Evolutionary conservation across 164 flowering plant species (phyloP).

Genomic region (Chloranthus sessilifolius): DNA sequence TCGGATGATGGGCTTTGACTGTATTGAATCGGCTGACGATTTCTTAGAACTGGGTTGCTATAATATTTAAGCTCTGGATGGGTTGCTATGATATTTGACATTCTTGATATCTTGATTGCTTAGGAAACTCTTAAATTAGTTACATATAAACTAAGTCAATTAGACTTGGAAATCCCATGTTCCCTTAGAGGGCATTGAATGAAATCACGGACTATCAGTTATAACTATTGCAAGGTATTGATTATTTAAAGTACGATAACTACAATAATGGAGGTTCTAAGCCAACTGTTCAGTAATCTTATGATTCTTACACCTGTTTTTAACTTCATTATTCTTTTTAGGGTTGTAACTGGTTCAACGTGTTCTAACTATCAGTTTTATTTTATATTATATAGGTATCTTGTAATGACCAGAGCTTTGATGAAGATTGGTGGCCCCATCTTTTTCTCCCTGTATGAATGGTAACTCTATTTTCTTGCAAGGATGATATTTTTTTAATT

Average conservation of each 20-base stretch:
- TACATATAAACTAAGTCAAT: neutral
- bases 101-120: neutral
- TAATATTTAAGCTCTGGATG: neutral
- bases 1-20: too few relatives aligned
- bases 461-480: conserved; percentile 24
- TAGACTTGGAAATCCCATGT: neutral
- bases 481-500: neutral
- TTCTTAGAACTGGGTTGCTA: neutral
- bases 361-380: too few relatives aligned
- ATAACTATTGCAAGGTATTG: conserved; percentile 34
- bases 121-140: neutral
- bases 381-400: conserved; percentile 37
- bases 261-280: conserved; percentile 32
- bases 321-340: neutral
- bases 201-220: neutral
- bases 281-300: conserved; percentile 31
- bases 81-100: too few relatives aligned
- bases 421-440: conserved; percentile 57
- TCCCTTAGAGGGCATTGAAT: neutral
- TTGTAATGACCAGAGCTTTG: conserved; percentile 56
- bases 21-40: too few relatives aligned
- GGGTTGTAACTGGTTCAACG: too few relatives aligned
- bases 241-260: conserved; percentile 59
- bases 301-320: too few relatives aligned
- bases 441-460: conserved; percentile 68